A percentile compares a stretch with the other conserved stretches of the same genome.
phyloP scores from a whole-genome alignment of 768 basidiomycete genomes.

The Chiua virens region DNA sequence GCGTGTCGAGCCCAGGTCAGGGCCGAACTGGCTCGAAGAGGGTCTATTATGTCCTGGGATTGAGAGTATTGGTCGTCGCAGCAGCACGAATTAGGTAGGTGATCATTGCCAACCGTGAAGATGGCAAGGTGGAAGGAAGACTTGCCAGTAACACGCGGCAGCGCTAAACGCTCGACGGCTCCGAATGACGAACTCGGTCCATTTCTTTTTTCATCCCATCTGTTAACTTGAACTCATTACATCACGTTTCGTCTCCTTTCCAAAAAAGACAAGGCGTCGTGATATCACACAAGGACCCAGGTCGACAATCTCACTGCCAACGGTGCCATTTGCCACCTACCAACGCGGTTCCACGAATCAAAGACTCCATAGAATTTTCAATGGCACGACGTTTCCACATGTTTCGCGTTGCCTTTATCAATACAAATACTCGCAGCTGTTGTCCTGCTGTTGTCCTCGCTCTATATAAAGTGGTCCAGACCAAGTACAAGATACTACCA shows the following conservation, averaged over 20 bases:
- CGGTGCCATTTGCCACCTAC: slow-evolving; percentile 1
- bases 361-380: not conserved
- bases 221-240: too few relatives aligned
- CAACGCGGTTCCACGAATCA: slow-evolving; percentile 5
- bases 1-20: not conserved
- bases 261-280: not conserved
- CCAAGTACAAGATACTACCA: not conserved
- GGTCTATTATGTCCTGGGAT: not conserved
- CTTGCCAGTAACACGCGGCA: too few relatives aligned
- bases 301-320: not conserved
- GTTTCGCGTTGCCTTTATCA: not conserved
- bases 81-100: not conserved
- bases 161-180: too few relatives aligned
- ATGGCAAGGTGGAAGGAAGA: not conserved
- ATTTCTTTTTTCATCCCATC: not conserved
- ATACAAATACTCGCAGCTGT: not conserved
- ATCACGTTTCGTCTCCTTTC: not conserved
- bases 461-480: slow-evolving; percentile 14
- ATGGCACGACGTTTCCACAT: not conserved
- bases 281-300: too few relatives aligned
- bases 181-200: too few relatives aligned
- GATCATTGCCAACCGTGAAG: not conserved
- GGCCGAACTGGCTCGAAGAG: slow-evolving; percentile 10
- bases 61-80: not conserved
- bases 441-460: not conserved